Evolutionary conservation across 2,329 filamentous ascomycete genomes (phyloP).

Genomic region (Gremmenia infestans): DNA sequence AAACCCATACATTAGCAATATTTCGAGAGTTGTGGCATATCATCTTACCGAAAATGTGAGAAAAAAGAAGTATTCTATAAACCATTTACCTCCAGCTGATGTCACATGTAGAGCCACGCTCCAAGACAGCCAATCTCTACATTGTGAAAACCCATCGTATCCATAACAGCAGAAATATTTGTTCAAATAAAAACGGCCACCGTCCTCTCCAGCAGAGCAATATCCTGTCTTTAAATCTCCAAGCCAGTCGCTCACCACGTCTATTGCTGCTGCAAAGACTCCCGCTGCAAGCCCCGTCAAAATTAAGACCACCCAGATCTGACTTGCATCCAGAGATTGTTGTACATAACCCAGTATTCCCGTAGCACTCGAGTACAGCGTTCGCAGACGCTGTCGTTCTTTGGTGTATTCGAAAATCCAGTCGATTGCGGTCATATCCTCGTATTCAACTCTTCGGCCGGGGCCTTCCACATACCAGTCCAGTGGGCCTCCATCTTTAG

Average conservation of each 20-base stretch:
- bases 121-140: constrained; percentile 85
- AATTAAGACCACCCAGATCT: constrained; percentile 87
- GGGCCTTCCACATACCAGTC: constrained; percentile 93
- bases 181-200: constrained; percentile 86
- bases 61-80: constrained; percentile 85
- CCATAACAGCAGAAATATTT: constrained; percentile 91
- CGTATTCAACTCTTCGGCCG: constrained; percentile 86
- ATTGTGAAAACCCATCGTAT: constrained; percentile 77
- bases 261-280: constrained; percentile 79
- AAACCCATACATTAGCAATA: not conserved
- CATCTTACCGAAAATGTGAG: constrained; percentile 69
- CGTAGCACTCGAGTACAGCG: constrained; percentile 62
- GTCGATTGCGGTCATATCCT: constrained; percentile 94
- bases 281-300: constrained; percentile 81
- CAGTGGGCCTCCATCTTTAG: constrained; percentile 45
- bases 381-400: constrained; percentile 81
- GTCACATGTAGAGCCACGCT: constrained; percentile 64
- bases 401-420: constrained; percentile 99
- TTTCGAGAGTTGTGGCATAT: not conserved
- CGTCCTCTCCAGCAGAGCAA: constrained; percentile 70
- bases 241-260: constrained; percentile 88
- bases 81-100: constrained; percentile 66
- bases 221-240: constrained; percentile 88
- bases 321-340: constrained; percentile 74
- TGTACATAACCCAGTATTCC: constrained; percentile 69